Conservation (phyloP, 2,329 filamentous ascomycete genomes). For the Rutstroemia sp. region DNA sequence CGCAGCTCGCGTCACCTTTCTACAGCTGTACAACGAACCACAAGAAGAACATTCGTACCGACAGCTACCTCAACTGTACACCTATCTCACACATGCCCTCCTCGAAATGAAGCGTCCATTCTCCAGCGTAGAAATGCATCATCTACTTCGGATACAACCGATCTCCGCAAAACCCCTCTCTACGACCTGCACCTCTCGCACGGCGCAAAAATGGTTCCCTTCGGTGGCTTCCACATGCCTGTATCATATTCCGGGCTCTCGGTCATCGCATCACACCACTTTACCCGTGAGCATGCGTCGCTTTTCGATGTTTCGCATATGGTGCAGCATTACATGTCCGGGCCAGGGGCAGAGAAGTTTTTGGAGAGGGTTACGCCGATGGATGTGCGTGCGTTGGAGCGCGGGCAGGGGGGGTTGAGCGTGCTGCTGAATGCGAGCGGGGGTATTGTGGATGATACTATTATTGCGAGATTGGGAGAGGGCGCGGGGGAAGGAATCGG, state of each 20-base stretch:
- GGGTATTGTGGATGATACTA: slow-evolving; percentile 90
- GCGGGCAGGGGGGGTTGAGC: slow-evolving; percentile 74
- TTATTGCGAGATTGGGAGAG: slow-evolving; percentile 72
- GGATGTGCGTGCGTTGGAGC: slow-evolving; percentile 53
- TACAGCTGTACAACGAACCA: slow-evolving; percentile 17
- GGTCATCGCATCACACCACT: slow-evolving; percentile 79
- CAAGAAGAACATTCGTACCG: slow-evolving; percentile 5
- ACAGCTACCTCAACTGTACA: slow-evolving; percentile 3
- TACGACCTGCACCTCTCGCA: slow-evolving; percentile 71
- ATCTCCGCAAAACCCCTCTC: slow-evolving; percentile 59
- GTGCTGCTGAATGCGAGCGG: slow-evolving; percentile 73
- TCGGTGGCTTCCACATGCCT: slow-evolving; percentile 88
- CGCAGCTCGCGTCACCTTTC: slow-evolving; percentile 19
- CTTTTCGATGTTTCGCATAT: slow-evolving; percentile 97
- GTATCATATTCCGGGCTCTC: slow-evolving; percentile 75
- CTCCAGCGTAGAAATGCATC: slow-evolving; percentile 13
- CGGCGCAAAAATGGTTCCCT: slow-evolving; percentile 93
- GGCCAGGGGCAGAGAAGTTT: slow-evolving; percentile 72
- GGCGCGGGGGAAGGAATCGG: slow-evolving; percentile 18
- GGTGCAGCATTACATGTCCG: slow-evolving; percentile 82
- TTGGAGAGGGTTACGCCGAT: slow-evolving; percentile 80
- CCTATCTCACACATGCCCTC: slow-evolving; percentile 4
- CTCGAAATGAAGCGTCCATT: background rate
- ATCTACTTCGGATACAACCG: slow-evolving; percentile 13
- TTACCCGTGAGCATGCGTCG: slow-evolving; percentile 80